A percentile compares a stretch with the other conserved stretches of the same genome.
These are phyloP conservation scores for Apocynum venetum DNA, from an alignment of 257 asterid genomes.

Conservation along the genomic window DNA sequence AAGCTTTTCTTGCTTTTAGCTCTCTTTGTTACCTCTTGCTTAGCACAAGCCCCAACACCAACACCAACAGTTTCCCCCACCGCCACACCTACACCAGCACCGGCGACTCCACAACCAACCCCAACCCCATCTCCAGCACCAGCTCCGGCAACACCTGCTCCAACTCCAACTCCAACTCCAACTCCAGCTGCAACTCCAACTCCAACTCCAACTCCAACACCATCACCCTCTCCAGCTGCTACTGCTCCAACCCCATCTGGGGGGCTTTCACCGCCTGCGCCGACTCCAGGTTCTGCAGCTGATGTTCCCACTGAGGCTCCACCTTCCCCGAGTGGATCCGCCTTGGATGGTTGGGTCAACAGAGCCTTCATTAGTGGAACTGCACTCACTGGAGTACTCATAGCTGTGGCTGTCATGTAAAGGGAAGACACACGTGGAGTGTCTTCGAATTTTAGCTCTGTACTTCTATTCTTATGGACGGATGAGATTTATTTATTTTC, in stretches of 20 bases:
- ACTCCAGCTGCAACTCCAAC: slow-evolving; percentile 24
- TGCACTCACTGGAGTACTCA: slow-evolving; percentile 46
- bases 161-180: slow-evolving; percentile 25
- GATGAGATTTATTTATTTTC: slow-evolving; percentile 37
- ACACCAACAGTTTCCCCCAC: slow-evolving; percentile 36
- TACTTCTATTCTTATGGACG: slow-evolving; percentile 25
- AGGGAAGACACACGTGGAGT: slow-evolving; percentile 31
- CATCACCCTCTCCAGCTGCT: slow-evolving; percentile 20
- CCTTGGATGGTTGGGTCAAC: slow-evolving; percentile 31
- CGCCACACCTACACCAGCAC: slow-evolving; percentile 23
- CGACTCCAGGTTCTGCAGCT: slow-evolving; percentile 26
- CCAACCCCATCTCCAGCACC: slow-evolving; percentile 5
- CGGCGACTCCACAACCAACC: slow-evolving; percentile 4
- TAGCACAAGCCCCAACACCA: slow-evolving; percentile 47
- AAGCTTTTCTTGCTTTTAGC: slow-evolving; percentile 48
- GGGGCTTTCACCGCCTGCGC: slow-evolving; percentile 28
- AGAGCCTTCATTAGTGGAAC: slow-evolving; percentile 59
- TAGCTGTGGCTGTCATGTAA: slow-evolving; percentile 59
- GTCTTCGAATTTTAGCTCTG: slow-evolving; percentile 21
- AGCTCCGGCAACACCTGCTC: slow-evolving; percentile 13
- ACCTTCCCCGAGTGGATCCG: slow-evolving; percentile 37
- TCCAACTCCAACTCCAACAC: slow-evolving; percentile 25
- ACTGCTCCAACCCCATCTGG: slow-evolving; percentile 25
- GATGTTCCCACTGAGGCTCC: slow-evolving; percentile 28
- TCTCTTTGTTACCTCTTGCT: slow-evolving; percentile 47